Base-by-base conservation (phyloP, 2,329 filamentous ascomycete species). In the Trichoderma guizhouense region DNA sequence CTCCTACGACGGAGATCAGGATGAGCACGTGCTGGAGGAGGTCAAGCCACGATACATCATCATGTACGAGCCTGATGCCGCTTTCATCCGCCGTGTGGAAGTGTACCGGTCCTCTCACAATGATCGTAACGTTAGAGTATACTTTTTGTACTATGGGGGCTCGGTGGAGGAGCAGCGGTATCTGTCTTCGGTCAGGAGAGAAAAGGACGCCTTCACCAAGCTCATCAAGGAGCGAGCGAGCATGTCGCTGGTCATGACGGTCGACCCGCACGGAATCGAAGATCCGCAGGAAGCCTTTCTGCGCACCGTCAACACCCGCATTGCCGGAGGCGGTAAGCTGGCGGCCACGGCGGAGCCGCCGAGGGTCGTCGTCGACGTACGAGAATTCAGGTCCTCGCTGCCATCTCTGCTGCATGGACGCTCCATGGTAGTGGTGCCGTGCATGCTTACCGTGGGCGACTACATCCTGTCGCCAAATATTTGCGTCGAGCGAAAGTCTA, bases 151-250 rank as follows among this genome's bases (percentile, higher is more conserved):
- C 83, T 99, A 99, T 75, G 92, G 93, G 39, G 92, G 92, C 3
- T 98, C 94, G 1, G 95, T 98, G 1, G 95, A 99, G 82, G 96
- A 99, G 81, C 95, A 98, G 80, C 90, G 93, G 28, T 98, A 98
- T 78, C 87, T 98, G 3, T 93, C 93, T 26, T 90, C 92, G 0
- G 94, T 98, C 3, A 89, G 96, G n/a, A 89, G 94, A 72, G 96
- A 99, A 79, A 99, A 99, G 80, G 96, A 99, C 79, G 91, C 95
- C 1, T 99, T 99, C 78, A 97, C 95, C 3, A 94, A 92, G 74
- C 87, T 98, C 34, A 98, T 99, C 84, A 94, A 94, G 76, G 96
- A 99, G 83, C 93, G 95, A 73, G 93, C 94, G 75, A 91, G 89
- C 79, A 98, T 99, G 96, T 93, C 95, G 0, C 81, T 98, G 63